These are phyloP conservation scores for Aspergillus amoenus DNA, from an alignment of 2,329 filamentous ascomycete species.

Conservation along the genomic window DNA sequence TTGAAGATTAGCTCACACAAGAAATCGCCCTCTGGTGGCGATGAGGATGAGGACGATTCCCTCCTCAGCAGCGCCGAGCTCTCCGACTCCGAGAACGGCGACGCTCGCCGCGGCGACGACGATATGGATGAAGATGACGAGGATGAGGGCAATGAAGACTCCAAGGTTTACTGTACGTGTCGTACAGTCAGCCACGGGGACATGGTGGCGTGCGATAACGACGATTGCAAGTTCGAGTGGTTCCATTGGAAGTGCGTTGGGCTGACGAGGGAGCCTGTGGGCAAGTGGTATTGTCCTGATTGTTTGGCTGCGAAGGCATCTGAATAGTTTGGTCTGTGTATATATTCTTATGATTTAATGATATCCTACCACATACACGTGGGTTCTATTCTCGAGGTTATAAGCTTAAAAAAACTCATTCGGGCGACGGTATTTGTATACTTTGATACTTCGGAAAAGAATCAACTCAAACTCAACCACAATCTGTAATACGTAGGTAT, in stretches of 20 bases:
- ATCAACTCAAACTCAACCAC: no score
- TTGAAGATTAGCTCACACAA: constrained; percentile 36
- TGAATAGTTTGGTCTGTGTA: not conserved
- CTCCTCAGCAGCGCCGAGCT: constrained; percentile 52
- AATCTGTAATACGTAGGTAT: no score
- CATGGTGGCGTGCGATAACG: constrained; percentile 69
- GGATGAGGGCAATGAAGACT: constrained; percentile 56
- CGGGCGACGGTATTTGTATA: no score
- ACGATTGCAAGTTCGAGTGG: constrained; percentile 64
- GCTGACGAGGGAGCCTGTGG: constrained; percentile 58
- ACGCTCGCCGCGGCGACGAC: constrained; percentile 32
- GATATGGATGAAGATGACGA: constrained; percentile 49
- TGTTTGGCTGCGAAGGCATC: constrained; percentile 38
- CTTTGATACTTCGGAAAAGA: no score
- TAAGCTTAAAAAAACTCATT: no score
- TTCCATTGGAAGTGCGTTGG: constrained; percentile 67
- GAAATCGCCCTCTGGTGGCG: constrained; percentile 43
- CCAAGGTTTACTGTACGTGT: constrained; percentile 66
- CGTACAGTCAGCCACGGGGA: constrained; percentile 65
- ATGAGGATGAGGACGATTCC: constrained; percentile 54
- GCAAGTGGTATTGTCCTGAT: constrained; percentile 58
- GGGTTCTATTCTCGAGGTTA: no score
- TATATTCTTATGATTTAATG: constrained; percentile 1
- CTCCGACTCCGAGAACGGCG: constrained; percentile 47
- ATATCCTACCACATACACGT: not conserved